These are phyloP conservation scores for Staphylotrichum longicolle DNA, from an alignment of 495 filamentous ascomycete genomes.

Conservation along the genomic window DNA sequence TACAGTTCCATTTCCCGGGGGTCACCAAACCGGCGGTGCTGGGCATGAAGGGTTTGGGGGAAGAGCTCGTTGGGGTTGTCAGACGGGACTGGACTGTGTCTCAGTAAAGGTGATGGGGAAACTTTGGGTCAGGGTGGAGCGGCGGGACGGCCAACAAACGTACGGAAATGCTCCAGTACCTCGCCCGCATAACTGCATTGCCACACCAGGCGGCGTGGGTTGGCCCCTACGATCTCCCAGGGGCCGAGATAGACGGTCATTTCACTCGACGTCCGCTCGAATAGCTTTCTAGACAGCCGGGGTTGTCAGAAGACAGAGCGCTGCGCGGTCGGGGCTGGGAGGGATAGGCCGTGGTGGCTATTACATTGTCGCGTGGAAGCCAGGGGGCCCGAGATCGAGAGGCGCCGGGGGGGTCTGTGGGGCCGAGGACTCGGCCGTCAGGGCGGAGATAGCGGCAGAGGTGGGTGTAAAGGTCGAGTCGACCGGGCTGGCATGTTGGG, in stretches of 20 bases:
- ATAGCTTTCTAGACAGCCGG: conserved; percentile 32
- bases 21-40: conserved; percentile 37
- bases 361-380: conserved; percentile 42
- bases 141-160: conserved; percentile 13
- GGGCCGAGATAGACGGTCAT: conserved; percentile 40
- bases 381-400: conserved; percentile 40
- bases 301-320: conserved; percentile 21
- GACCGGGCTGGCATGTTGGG: conserved; percentile 31
- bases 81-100: conserved; percentile 30
- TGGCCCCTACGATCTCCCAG: conserved; percentile 35
- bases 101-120: conserved; percentile 5
- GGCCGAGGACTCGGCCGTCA: conserved; percentile 34
- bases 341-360: conserved; percentile 13
- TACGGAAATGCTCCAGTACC: conserved; percentile 39
- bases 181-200: conserved; percentile 40
- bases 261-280: conserved; percentile 33
- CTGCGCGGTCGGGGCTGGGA: conserved; percentile 16
- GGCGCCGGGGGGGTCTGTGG: conserved; percentile 35
- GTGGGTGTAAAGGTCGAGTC: conserved; percentile 36
- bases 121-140: not conserved
- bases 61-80: conserved; percentile 33
- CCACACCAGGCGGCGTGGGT: conserved; percentile 35
- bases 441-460: conserved; percentile 33
- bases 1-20: conserved; percentile 38
- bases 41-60: conserved; percentile 35